Evolutionary conservation across 2,329 filamentous ascomycete species (phyloP).

Genomic region (Fusarium sp.): DNA sequence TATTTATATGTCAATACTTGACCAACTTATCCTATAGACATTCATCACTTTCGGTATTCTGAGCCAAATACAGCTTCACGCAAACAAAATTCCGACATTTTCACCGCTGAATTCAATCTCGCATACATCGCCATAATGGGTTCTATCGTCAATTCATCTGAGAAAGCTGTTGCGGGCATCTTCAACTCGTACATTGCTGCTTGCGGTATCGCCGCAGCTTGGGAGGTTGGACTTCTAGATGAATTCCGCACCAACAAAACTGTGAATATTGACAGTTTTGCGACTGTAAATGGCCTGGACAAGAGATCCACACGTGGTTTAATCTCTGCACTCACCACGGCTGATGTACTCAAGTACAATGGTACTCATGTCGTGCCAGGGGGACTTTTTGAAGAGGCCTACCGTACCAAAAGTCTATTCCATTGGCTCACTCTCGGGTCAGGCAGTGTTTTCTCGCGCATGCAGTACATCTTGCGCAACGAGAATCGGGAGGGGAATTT

Average conservation of each 20-base stretch:
- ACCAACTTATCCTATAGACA: no score
- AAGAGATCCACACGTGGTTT: background rate
- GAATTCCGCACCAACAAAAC: background rate
- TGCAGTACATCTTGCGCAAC: background rate
- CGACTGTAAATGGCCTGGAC: background rate
- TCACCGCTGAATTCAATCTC: no score
- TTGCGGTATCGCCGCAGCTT: background rate
- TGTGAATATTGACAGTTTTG: background rate
- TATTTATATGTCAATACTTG: no score
- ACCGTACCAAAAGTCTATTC: background rate
- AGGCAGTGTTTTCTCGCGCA: background rate
- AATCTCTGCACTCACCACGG: background rate
- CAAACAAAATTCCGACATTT: no score
- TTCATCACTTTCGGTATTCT: no score
- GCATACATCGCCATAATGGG: background rate
- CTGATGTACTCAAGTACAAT: background rate
- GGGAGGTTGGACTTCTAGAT: background rate
- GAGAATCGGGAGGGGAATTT: background rate
- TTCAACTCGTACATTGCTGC: background rate
- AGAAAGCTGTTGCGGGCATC: background rate
- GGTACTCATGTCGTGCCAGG: background rate
- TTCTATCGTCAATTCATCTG: background rate
- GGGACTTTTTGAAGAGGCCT: background rate
- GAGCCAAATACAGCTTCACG: no score
- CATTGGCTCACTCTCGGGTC: background rate